A percentile compares a stretch with the other conserved stretches of the same genome.
phyloP scores from a whole-genome alignment of 345 rosid species.

The Populus alba region DNA sequence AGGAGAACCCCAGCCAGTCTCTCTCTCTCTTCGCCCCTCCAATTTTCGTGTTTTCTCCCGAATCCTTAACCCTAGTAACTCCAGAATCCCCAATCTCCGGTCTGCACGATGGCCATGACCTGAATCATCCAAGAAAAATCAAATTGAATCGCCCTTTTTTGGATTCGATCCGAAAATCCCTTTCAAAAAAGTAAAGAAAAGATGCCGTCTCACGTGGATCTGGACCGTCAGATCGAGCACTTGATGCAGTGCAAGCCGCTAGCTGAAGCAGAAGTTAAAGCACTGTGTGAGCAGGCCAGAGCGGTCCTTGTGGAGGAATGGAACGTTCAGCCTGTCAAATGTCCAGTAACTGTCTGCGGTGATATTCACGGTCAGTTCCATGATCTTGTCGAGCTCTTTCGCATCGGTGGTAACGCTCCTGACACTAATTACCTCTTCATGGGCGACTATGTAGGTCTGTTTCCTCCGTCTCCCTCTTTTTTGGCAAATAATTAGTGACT shows the following conservation, averaged over 20 bases:
- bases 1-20: too few species aligned
- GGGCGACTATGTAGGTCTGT: conserved; percentile 56
- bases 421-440: conserved; percentile 55
- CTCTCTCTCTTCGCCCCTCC: too few species aligned
- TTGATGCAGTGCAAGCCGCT: conserved; percentile 37
- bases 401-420: conserved; percentile 52
- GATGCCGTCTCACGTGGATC: conserved; percentile 33
- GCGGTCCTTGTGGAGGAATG: conserved; percentile 51
- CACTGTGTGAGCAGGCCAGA: conserved; percentile 47
- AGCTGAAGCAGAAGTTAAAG: conserved; percentile 35
- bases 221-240: conserved; percentile 38
- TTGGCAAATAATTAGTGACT: background rate
- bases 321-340: conserved; percentile 53
- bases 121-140: conserved; percentile 1
- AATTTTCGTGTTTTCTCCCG: background rate
- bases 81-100: conserved; percentile 3
- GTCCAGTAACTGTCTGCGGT: conserved; percentile 56
- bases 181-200: background rate
- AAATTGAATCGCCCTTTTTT: background rate
- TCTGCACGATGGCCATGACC: conserved; percentile 1
- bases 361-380: conserved; percentile 56
- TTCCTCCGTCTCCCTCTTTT: background rate
- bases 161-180: background rate
- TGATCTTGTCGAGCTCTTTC: conserved; percentile 55
- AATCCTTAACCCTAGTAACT: conserved; percentile 8